Base-by-base conservation (phyloP, 1,284 basidiomycete genomes). In the Golubevia sp. region DNA sequence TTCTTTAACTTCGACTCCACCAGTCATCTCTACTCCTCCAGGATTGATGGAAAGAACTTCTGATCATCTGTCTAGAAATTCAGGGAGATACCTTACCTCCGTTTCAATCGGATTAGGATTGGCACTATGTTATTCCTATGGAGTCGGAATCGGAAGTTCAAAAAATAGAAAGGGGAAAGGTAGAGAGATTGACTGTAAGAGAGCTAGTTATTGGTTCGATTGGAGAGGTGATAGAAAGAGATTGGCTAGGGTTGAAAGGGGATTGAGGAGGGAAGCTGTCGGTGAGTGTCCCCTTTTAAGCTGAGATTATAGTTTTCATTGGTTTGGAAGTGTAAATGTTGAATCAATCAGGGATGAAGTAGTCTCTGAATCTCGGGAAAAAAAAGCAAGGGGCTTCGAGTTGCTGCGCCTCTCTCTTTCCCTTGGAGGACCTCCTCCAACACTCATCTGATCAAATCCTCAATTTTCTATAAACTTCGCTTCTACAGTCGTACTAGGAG, bases 401-500 rank as follows among this genome's bases (percentile, higher is more conserved):
- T 49, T 7, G 59, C n/a, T 24, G 44, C 21, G n/a, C 59, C 53
- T 25, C 23, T 51, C 20, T 23, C 6, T 7, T 53, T 24, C 18
- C 26, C n/a, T n/a, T n/a, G 8, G 6, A 5, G 38, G n/a, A 56
- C 44, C 21, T n/a, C 34, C 27, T 25, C 20, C 44, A 23, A 21
- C 7, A 34, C 13, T 55, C 38, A 1, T 13, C 23, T 2, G 7
- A 20, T 11, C 55, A n/a, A n/a, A n/a, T n/a, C n/a, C n/a, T n/a
- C n/a, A n/a, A n/a, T n/a, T n/a, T n/a, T n/a, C n/a, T n/a, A n/a
- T n/a, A n/a, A n/a, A n/a, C n/a, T n/a, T n/a, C n/a, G n/a, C n/a
- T n/a, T n/a, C 49, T 18, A 11, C 51, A 61, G 62, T 79, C 56
- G 73, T 83, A 18, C 73, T 83, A 0, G 80, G 79, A 23, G 80